These are phyloP conservation scores for Piper betle DNA, from an alignment of 164 flowering plant species.

Conservation along the genomic window DNA sequence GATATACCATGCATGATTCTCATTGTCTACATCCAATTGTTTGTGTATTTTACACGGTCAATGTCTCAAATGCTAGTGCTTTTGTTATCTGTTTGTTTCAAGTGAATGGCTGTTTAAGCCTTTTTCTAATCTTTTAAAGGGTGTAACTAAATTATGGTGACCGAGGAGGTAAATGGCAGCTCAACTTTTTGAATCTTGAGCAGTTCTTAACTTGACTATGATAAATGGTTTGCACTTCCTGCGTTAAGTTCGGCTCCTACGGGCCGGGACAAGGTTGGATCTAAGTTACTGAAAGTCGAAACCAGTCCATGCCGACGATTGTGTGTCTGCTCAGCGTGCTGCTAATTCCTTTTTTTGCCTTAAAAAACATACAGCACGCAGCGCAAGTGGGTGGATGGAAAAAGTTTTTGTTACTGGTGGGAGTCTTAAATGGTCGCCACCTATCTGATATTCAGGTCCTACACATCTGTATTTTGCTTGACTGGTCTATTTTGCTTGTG, in stretches of 20 bases:
- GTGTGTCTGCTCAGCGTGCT: too few relatives aligned
- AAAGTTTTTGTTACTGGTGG: slow-evolving; percentile 76
- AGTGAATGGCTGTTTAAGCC: too few relatives aligned
- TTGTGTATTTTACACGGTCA: not conserved
- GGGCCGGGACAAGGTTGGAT: slow-evolving; percentile 73
- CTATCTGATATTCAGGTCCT: slow-evolving; percentile 74
- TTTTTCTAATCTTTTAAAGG: not conserved
- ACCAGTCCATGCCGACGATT: not conserved
- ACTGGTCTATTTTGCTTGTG: not conserved
- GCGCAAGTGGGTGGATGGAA: slow-evolving; percentile 50
- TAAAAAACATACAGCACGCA: slow-evolving; percentile 52
- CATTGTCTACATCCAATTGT: too few relatives aligned
- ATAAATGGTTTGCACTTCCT: slow-evolving; percentile 56
- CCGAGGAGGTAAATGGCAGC: slow-evolving; percentile 19
- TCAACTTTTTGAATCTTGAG: slow-evolving; percentile 29
- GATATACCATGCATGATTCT: too few relatives aligned
- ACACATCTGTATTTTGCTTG: not conserved
- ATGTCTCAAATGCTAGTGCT: not conserved
- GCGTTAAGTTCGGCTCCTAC: slow-evolving; percentile 47
- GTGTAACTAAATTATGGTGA: slow-evolving; percentile 21
- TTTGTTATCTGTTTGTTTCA: too few relatives aligned
- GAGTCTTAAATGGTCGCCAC: slow-evolving; percentile 82
- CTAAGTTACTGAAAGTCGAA: not conserved
- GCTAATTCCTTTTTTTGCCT: not conserved
- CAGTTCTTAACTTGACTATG: slow-evolving; percentile 32